Evolutionary conservation across 2,329 filamentous ascomycete genomes (phyloP), one percentile per base, ranked within the genome.

Genomic region (Paraphoma sp.): DNA sequence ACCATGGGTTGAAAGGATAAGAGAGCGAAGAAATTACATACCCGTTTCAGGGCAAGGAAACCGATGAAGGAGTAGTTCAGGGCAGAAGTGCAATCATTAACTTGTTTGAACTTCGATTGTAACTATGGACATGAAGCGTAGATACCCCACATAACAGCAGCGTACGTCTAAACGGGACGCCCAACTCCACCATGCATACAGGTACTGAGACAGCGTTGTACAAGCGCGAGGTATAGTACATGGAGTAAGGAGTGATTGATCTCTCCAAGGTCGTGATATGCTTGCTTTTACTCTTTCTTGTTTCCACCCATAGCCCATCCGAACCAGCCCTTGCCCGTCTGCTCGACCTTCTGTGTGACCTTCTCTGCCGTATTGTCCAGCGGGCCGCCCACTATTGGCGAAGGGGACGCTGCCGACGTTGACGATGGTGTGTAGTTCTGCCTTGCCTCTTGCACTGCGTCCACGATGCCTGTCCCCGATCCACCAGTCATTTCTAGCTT

Each of bases 1-100:
- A 70, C 87, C 87, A 1, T 88, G 82, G 81, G 79, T 86, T 29
- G 80, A 84, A 81, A 78, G 77, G 60, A 77, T 77, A 40, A 76
- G 79, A 59, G 80, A 83, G 65, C 75, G 82, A 60, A 78, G 79
- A 56, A 78, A 73, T n/a, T 85, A 85, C 66, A 80, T 83, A 18
- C 82, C 83, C 8, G 78, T 85, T 41, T 75, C 80, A 16, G 78
- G 63, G 4, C 72, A 74, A 40, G 68, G 62, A 6, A 65, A 73
- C 48, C 67, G 68, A 54, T 74, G 47, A 68, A 40, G 11, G 11
- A 29, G 40, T 38, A 18, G 30, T 40, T 51, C 44, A 53, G 17
- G 38, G 33, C 33, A 14, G 10, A 10, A 36, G 10, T 33, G 23
- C 33, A 48, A 45, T 42, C 16, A 30, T 40, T 28, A 53, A 50